Evolutionary conservation across 2,329 filamentous ascomycete species (phyloP).

Genomic region (Talaromyces sp.): DNA sequence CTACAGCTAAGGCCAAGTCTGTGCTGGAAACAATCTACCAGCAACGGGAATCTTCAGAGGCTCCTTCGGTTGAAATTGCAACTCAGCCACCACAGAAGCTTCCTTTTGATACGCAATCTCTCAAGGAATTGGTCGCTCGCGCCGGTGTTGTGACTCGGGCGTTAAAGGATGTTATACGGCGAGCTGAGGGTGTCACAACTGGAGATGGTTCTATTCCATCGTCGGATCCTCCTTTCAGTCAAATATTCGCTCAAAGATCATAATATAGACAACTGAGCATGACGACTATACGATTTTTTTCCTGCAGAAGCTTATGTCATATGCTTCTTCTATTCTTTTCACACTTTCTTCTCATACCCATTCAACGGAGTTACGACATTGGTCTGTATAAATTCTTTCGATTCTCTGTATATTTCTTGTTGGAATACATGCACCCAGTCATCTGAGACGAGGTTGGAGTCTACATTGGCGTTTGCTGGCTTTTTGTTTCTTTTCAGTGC

Average conservation of each 20-base stretch:
- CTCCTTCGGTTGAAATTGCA: conserved; percentile 26
- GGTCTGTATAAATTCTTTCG: conserved; percentile 7
- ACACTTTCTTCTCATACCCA: neutral
- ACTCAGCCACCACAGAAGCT: conserved; percentile 48
- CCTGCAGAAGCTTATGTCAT: neutral
- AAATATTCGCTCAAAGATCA: conserved; percentile 42
- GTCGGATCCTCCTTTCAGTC: conserved; percentile 46
- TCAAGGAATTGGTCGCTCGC: conserved; percentile 58
- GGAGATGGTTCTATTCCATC: conserved; percentile 29
- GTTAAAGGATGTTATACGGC: conserved; percentile 49
- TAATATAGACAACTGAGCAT: neutral
- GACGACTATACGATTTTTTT: conserved; percentile 1
- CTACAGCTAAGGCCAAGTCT: conserved; percentile 58
- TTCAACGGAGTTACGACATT: neutral
- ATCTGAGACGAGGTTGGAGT: conserved; percentile 3
- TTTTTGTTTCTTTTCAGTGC: conserved; percentile 10
- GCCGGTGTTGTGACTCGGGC: conserved; percentile 49
- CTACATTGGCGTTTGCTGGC: conserved; percentile 13
- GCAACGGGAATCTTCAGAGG: conserved; percentile 38
- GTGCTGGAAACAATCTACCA: conserved; percentile 61
- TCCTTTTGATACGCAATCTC: conserved; percentile 64
- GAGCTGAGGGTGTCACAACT: conserved; percentile 45
- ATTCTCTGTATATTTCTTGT: conserved; percentile 16
- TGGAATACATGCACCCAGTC: conserved; percentile 8
- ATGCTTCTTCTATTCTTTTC: neutral